Percentiles rank a stretch among this genome's conserved stretches.
Evolutionary conservation across 1,139 yeast genomes (phyloP).

Genomic region (Diutina ranongensis): DNA sequence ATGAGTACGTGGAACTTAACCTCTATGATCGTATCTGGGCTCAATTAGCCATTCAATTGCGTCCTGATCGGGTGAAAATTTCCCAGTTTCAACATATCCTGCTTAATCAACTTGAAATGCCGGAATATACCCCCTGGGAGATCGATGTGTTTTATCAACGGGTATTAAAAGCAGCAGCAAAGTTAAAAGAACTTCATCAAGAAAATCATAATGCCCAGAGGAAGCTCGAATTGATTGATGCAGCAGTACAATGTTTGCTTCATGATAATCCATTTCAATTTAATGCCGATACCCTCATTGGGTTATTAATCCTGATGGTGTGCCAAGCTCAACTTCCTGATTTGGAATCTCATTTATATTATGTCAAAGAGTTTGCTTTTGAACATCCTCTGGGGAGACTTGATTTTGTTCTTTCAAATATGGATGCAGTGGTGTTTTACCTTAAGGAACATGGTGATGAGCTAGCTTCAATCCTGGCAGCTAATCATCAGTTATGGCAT

Average conservation of each 20-base stretch:
- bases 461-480: slow-evolving; percentile 30
- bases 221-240: slow-evolving; percentile 42
- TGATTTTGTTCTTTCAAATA: slow-evolving; percentile 49
- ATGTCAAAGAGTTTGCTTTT: slow-evolving; percentile 49
- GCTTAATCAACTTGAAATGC: slow-evolving; percentile 61
- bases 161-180: slow-evolving; percentile 40
- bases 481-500: slow-evolving; percentile 45
- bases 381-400: slow-evolving; percentile 15
- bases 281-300: slow-evolving; percentile 77
- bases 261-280: slow-evolving; percentile 27
- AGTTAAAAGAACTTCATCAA: slow-evolving; percentile 39
- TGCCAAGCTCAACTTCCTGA: slow-evolving; percentile 49
- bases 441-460: slow-evolving; percentile 30
- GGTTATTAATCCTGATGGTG: slow-evolving; percentile 61
- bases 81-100: slow-evolving; percentile 38
- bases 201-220: slow-evolving; percentile 37
- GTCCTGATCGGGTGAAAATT: slow-evolving; percentile 14
- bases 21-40: slow-evolving; percentile 58
- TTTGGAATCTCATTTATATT: slow-evolving; percentile 53
- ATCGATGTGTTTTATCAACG: slow-evolving; percentile 34
- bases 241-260: slow-evolving; percentile 38
- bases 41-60: slow-evolving; percentile 29
- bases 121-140: slow-evolving; percentile 29
- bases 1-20: slow-evolving; percentile 60
- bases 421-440: slow-evolving; percentile 73